Conservation (phyloP, 225 moss, liverwort and hornwort genomes). For the Pseudoscleropodium purum region DNA sequence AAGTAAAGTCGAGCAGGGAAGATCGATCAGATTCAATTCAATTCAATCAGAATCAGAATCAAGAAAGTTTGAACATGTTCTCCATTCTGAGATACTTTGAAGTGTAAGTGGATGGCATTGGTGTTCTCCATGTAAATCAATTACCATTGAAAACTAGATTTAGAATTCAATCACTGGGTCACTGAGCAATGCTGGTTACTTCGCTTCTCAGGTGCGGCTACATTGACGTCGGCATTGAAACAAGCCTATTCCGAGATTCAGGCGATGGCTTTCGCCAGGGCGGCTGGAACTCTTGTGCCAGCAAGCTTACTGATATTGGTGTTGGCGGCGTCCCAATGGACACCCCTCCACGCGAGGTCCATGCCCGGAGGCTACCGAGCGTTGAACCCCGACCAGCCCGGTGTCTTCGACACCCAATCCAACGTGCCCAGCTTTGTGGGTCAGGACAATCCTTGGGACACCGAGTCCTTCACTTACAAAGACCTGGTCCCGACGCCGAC, state of each 20-base stretch:
- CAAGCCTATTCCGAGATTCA: neutral
- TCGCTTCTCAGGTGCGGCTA: neutral
- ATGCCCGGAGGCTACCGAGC: neutral
- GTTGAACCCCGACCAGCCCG: neutral
- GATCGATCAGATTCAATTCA: neutral
- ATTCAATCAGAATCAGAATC: neutral
- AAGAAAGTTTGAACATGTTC: neutral
- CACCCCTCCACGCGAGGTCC: neutral
- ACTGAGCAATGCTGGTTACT: neutral
- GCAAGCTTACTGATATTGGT: neutral
- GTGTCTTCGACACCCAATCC: neutral
- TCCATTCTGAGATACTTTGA: neutral
- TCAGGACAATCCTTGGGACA: neutral
- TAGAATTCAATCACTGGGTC: too few species aligned
- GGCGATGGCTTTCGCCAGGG: neutral
- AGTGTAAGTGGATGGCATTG: neutral
- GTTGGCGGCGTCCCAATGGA: neutral
- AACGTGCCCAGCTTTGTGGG: neutral
- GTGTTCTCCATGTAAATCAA: neutral
- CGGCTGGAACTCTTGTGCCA: neutral
- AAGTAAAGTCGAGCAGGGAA: neutral
- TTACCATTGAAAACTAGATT: neutral
- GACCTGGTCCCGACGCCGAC: neutral
- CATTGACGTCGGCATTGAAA: neutral
- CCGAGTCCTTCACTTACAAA: neutral